Percentiles rank a stretch among this genome's conserved stretches.
These are phyloP conservation scores for Candida pseudocylindracea DNA, from an alignment of 1,139 yeast species.

Conservation along the genomic window DNA sequence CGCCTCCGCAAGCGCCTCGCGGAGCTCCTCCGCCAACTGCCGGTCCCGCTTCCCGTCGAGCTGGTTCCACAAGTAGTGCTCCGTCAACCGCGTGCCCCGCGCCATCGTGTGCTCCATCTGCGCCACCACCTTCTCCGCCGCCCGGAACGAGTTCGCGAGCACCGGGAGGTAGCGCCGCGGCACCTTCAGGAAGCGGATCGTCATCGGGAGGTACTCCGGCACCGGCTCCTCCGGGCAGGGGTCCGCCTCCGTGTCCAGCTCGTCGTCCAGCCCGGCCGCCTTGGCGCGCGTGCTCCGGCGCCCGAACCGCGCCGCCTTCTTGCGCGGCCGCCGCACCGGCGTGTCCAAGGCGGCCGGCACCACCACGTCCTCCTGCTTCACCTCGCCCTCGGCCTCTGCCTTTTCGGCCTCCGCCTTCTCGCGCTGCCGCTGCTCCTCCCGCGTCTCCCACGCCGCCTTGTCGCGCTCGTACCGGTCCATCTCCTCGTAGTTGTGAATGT, in stretches of 20 bases:
- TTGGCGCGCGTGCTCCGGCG: conserved; percentile 4
- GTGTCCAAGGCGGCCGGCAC: conserved; percentile 1
- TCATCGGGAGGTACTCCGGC: conserved; percentile 31
- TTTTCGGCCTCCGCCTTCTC: conserved; percentile 6
- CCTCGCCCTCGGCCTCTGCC: conserved; percentile 7
- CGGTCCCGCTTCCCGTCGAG: conserved; percentile 65
- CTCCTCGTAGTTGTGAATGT: conserved; percentile 32
- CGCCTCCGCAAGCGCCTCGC: conserved; percentile 15
- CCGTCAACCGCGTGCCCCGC: conserved; percentile 37
- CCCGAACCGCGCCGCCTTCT: conserved; percentile 1
- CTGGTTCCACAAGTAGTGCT: conserved; percentile 63
- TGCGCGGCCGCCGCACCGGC: conserved; percentile 1
- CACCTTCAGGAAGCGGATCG: conserved; percentile 38
- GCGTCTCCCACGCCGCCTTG: conserved; percentile 10
- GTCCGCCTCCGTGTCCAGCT: conserved; percentile 6
- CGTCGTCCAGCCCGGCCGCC: conserved; percentile 6
- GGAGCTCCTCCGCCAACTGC: conserved; percentile 21
- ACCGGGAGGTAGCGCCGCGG: conserved; percentile 50
- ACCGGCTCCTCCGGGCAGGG: conserved; percentile 17
- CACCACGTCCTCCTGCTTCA: neutral
- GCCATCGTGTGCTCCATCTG: conserved; percentile 40
- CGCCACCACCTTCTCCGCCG: conserved; percentile 27
- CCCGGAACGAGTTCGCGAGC: conserved; percentile 44
- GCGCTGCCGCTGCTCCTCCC: conserved; percentile 5
- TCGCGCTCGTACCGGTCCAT: conserved; percentile 20